A percentile compares a stretch with the other conserved stretches of the same genome.
These are phyloP conservation scores for Solanum verrucosum DNA, from an alignment of 257 asterid genomes.

Conservation along the genomic window DNA sequence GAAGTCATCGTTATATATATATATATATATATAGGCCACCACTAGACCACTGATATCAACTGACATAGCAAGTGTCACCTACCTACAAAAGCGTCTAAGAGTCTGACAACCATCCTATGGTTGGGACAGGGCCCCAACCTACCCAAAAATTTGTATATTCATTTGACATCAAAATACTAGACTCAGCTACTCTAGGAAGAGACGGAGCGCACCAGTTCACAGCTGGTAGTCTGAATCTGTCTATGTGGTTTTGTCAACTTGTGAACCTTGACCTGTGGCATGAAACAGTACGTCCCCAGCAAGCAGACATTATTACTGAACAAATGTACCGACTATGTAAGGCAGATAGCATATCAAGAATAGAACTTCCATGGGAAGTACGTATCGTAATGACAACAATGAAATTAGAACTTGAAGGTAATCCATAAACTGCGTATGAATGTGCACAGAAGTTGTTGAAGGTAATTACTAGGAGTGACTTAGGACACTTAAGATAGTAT, in stretches of 20 bases:
- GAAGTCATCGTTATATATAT: neutral
- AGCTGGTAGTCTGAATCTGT: neutral
- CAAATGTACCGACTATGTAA: neutral
- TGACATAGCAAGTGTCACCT: neutral
- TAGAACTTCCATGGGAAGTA: neutral
- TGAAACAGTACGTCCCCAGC: neutral
- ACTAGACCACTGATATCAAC: neutral
- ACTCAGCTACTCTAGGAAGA: neutral
- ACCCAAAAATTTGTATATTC: neutral
- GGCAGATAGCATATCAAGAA: neutral
- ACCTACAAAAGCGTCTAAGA: neutral
- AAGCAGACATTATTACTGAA: neutral
- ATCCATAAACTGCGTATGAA: neutral
- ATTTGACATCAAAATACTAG: neutral
- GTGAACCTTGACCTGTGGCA: neutral
- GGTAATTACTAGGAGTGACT: neutral
- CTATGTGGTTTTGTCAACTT: neutral
- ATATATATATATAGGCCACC: neutral
- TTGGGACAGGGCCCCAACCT: neutral
- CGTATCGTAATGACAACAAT: neutral
- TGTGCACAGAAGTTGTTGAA: neutral
- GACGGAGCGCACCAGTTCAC: neutral
- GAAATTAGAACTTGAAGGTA: neutral
- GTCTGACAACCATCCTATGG: neutral
- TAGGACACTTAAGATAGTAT: neutral